Evolutionary conservation across 2,329 filamentous ascomycete genomes (phyloP), one percentile per base, ranked within the genome.

Genomic region (Zarea fungicola): DNA sequence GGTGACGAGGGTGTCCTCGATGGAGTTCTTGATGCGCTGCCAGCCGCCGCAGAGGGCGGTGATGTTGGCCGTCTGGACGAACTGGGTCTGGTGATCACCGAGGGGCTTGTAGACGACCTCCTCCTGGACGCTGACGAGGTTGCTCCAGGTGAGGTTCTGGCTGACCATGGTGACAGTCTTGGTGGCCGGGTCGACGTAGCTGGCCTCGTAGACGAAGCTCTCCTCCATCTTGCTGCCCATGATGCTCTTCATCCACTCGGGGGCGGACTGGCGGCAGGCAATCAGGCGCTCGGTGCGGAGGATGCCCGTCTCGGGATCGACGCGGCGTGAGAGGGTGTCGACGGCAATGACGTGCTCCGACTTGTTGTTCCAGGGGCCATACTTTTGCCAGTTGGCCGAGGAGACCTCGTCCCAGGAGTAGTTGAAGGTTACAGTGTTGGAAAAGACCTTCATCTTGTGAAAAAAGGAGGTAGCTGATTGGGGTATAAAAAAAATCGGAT

Each of bases 371-470:
- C 93, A 97, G 18, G 92, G 92, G 62, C 89, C 95, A 73, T 99
- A 99, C 70, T 99, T 99, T 60, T 84, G 86, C 93, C 93, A 99
- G 78, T 99, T 99, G 65, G 88, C 90, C 13, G 89, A 90, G 22
- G 90, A 96, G 29, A 99, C 93, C 69, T 97, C 92, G 63, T 96
- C 89, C 93, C 93, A 99, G 39, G 92, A 95, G 77, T 99, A 99
- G 74, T 96, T 80, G 73, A 95, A 99, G 53, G 89, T 90, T 70
- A 89, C 88, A 32, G 77, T 76, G 62, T 89, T 95, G 59, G 89
- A 88, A 64, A 97, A 97, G 71, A 97, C 88, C 79, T 95, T 96
- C 93, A 99, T 97, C 13, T 31, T 46, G 31, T 14, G 25, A 6
- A 28, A 29, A 39, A 35, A 19, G 14, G 16, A 43, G 43, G 26